Evolutionary conservation across 225 moss, liverwort and hornwort species (phyloP), one percentile per base, ranked within the genome.

Genomic region (Marchantia polymorpha): DNA sequence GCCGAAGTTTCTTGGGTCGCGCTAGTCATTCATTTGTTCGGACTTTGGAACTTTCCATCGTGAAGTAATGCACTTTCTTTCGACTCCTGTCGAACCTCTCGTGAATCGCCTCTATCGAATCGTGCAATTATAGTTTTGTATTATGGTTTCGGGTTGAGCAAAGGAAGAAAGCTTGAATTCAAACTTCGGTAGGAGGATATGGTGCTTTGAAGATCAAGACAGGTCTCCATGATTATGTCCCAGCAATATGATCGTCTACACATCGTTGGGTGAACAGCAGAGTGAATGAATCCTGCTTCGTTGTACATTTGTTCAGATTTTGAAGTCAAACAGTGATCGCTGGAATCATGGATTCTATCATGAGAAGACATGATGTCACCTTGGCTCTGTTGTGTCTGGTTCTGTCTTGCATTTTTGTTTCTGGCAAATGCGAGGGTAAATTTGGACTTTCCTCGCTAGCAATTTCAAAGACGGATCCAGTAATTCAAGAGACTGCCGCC

Each of bases 401-500:
- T 75, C 68, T 82, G 2, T 25, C n/a, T 39, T 51, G 68, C 29
- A 52, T 29, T 47, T 48, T 70, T 51, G 70, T 67, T 8, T 17
- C 25, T 29, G 63, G 70, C 55, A 23, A 60, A 20, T 58, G 31
- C 27, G 22, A 70, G 69, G 69, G 23, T 23, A 23, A 46, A 9
- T 15, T 14, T 23, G 75, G 70, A 14, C 39, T 76, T 29, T 82
- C 75, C 27, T 56, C 69, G 3, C 12, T 61, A 29, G 52, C 31
- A 53, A 83, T 77, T 31, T 75, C 75, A 22, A 52, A 81, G 50
- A 80, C 74, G 31, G 79, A 83, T 55, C 66, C 83, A 26, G 70
- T 76, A 73, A 87, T 55, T 77, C 93, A 93, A 83, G 90, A 91
- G 80, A 70, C 23, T 49, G 92, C 91, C 11, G 92, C 92, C 56